Base-by-base conservation (phyloP, 805 yeast genomes). In the Teunomyces atbi region DNA sequence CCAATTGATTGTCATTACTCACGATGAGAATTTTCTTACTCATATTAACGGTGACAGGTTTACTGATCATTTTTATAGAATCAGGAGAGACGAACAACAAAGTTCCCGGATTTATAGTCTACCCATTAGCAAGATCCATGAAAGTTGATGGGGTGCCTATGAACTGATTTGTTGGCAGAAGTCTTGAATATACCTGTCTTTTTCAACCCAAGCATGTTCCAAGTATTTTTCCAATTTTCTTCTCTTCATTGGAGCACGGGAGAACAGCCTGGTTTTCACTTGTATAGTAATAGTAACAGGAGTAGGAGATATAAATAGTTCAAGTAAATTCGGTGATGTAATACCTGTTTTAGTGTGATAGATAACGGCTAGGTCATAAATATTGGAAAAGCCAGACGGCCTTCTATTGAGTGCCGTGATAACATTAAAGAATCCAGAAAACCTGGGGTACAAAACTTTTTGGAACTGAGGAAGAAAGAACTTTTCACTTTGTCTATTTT, bases 1-100 rank as follows among this genome's bases (percentile, higher is more conserved):
- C 72, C 99, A 94, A 68, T 73, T 94, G 45, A 90, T 94, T 57
- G 95, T 94, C 5, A 94, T 94, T 54, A 94, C 99, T 0, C 99
- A 94, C 60, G 99, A 94, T 66, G 97, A 92, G 64, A 85, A 86
- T 57, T 94, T 94, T 59, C 72, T 94, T 57, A 77, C 81, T 41
- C 83, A 83, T 60, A 90, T 94, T 84, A 83, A 86, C 62, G 97
- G 97, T 0, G 78, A 84, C 16, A 79, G 81, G 47, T 90, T 87
- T 60, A 83, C 96, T 8, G 97, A 89, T 61, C 90, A 86, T 60
- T 94, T 87, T 65, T 94, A 84, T 66, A 76, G 86, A 50, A 83
- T 94, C 12, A 79, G 79, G 53, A 76, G 99, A 61, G 89, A 90
- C 63, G 86, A 84, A 47, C 76, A 86, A 46, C 94, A 90, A 57